Evolutionary conservation across 1,139 yeast species (phyloP), one percentile per base, ranked within the genome.

Genomic region (Kurtzmaniella quercitrusa): DNA sequence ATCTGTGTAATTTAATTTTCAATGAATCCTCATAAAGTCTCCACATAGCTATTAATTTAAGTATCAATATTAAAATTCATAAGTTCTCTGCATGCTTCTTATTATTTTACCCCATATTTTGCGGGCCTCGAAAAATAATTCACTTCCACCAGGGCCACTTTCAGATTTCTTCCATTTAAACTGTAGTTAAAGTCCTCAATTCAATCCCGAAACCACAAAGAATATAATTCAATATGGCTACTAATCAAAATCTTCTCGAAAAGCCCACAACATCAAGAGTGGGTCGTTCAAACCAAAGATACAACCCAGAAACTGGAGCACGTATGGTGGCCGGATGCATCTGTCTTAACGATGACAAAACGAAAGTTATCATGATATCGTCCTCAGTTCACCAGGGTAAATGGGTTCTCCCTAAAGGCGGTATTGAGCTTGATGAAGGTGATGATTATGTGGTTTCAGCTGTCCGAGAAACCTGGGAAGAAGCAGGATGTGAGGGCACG

Each of bases 351-450:
- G 62, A 61, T 2, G 67, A 73, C 33, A 75, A 72, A 47, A 74
- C 73, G 33, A 76, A 80, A 53, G 88, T 91, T 23, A 74, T 93
- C 14, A 76, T 93, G 80, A 79, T 93, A 33, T 78, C 85, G 50
- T 85, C 96, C 0, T 72, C 84, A 17, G 80, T 82, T 14, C 80
- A 80, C 46, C 72, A 71, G 30, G 76, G 78, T 44, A 76, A 74
- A 52, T 89, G 96, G 95, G 87, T 94, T 12, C 64, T 93, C 9
- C 98, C 98, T 3, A 94, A 93, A 57, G 99, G 99, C 26, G 99
- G 99, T 0, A 82, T 91, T 42, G 99, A 93, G 61, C 58, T 61
- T 36, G 98, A 93, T 60, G 98, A 93, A 57, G 69, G 76, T 2
- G 81, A 79, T 35, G 76, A 74, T 53, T 70, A 50, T 43, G 61